Evolutionary conservation across 371 early-diverging fungal genomes (phyloP), one percentile per base, ranked within the genome.

Genomic region (Sporodiniella umbellata): DNA sequence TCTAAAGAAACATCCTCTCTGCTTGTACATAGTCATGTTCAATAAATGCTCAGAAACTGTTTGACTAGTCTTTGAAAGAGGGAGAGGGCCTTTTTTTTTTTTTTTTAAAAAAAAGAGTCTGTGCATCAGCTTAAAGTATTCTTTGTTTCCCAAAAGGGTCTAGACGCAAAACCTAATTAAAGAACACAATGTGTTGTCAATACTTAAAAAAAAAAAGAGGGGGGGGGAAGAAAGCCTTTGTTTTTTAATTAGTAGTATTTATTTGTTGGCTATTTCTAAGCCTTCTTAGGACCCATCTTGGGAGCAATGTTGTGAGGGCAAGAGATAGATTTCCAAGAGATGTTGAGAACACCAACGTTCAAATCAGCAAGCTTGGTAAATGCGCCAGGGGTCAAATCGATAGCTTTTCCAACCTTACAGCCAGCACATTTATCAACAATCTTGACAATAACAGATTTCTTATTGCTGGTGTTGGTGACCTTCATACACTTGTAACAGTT

Each of bases 401-500:
- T 76, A 42, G 68, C 57, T 55, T 60, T 66, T 51, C 66, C 62
- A 22, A 67, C 62, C 38, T 58, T 50, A 50, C 76, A 75, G n/a
- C 62, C 68, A 37, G 75, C 76, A 46, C 76, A 75, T 38, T 69
- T 67, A 49, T 75, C 76, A 7, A 28, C 30, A 28, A 28, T 28
- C 30, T 28, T 28, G 40, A 76, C 70, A 30, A 70, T 66, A 17
- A 54, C 42, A 22, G 56, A 56, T n/a, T 62, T 58, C 53, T 65
- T 63, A 57, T 66, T 53, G 33, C 60, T 59, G 42, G 64, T 60
- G 57, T 76, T 76, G 42, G 62, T 63, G 33, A 76, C 67, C 62
- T 76, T 66, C 67, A 76, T 68, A 46, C 77, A 76, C 56, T 72
- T 72, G 62, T 72, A 76, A 53, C 77, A 76, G 40, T 64, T 45